Evolutionary conservation across 495 filamentous ascomycete genomes (phyloP).

Genomic region (Aspergillus sparsus): DNA sequence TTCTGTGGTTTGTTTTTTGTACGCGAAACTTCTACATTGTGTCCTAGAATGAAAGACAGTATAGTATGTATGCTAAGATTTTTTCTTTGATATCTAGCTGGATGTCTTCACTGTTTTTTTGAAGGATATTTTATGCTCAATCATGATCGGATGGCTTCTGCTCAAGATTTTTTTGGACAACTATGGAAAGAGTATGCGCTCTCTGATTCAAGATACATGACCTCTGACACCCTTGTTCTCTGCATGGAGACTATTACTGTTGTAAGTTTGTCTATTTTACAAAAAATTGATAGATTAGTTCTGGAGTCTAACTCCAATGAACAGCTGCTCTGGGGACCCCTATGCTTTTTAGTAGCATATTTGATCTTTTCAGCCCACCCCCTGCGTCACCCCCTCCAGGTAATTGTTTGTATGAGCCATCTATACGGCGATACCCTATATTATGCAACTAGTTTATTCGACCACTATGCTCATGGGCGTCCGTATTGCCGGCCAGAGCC

Average conservation of each 20-base stretch:
- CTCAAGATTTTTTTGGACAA: slow-evolving; percentile 69
- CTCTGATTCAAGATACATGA: slow-evolving; percentile 82
- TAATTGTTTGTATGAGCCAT: slow-evolving; percentile 74
- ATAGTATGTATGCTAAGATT: slow-evolving; percentile 14
- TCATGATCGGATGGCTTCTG: slow-evolving; percentile 58
- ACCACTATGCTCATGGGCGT: slow-evolving; percentile 56
- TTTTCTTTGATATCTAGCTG: slow-evolving; percentile 42
- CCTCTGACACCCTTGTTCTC: slow-evolving; percentile 74
- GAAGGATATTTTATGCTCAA: slow-evolving; percentile 82
- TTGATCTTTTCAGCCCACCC: slow-evolving; percentile 60
- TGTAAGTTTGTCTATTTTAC: slow-evolving; percentile 48
- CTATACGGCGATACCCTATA: slow-evolving; percentile 86
- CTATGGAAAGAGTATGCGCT: slow-evolving; percentile 88
- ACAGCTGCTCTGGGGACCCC: slow-evolving; percentile 73
- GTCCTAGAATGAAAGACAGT: background rate
- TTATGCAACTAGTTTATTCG: slow-evolving; percentile 76
- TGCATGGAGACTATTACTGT: slow-evolving; percentile 83
- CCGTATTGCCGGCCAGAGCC: slow-evolving; percentile 74
- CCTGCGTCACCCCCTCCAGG: slow-evolving; percentile 69
- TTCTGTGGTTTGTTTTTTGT: slow-evolving; percentile 70
- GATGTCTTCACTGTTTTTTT: slow-evolving; percentile 74
- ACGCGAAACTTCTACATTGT: slow-evolving; percentile 30
- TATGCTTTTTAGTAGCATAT: slow-evolving; percentile 68
- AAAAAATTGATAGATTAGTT: background rate
- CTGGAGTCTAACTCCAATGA: background rate